Base-by-base conservation (phyloP, 1,284 basidiomycete species). In the Sanghuangporus weigelae region DNA sequence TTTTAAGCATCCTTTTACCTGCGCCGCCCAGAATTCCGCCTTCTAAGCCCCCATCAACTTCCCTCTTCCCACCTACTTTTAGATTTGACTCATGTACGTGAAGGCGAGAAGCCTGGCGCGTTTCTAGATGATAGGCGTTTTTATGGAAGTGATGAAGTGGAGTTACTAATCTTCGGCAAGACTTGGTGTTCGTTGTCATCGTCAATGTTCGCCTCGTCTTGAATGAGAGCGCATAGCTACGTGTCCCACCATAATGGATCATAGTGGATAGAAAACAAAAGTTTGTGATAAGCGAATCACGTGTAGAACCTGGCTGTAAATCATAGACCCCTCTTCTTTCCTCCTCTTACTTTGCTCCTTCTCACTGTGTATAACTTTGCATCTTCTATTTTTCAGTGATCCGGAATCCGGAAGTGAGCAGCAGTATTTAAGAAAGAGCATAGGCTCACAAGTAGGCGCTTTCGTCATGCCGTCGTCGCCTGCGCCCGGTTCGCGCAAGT, bases 401-500 rank as follows among this genome's bases (percentile, higher is more conserved):
- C 31, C 3, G 51, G 31, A n/a, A 23, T 11, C 31, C 51, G 51
- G 23, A 31, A 31, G 26, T 35, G 7, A 53, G 12, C 26, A 10
- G 2, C 36, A 19, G 36, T 38, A 36, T 54, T 36, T 54, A 54
- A 54, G 26, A 54, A 54, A 36, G 26, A 11, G 31, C 16, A 7
- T 36, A 16, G 8, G 31, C 12, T 3, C 53, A n/a, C 19, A 11
- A 23, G 26, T 10, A 23, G 50, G 3, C 31, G 53, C 19, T 11
- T 54, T 54, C 36, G 53, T 35, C 53, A 54, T 54, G 53, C 53
- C 53, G 31, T 38, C 53, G 53, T 26, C 57, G 26, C 58, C 50
- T 39, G 38, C 56, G 21, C 44, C 56, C 53, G 14, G 23, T 35
- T 26, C 23, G 35, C 40, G 39, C 39, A 48, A 23, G 56, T 87